phyloP scores from a whole-genome alignment of 805 yeast species.

The Saccharomycopsis capsularis region DNA sequence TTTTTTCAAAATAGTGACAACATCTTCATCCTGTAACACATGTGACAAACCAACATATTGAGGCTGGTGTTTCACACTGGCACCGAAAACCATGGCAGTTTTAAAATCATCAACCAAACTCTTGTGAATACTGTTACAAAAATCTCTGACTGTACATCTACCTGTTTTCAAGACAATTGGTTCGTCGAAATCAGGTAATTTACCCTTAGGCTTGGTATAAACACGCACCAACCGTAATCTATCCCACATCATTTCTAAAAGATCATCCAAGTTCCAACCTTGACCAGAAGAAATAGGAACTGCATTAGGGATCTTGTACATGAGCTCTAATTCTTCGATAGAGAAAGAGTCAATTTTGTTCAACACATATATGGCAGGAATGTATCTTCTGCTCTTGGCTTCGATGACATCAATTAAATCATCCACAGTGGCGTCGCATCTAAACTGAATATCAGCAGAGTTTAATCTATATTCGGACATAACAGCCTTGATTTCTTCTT shows the following conservation, averaged over 20 bases:
- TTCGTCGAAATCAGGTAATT: conserved; percentile 85
- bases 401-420: conserved; percentile 93
- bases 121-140: conserved; percentile 94
- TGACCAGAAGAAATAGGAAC: conserved; percentile 94
- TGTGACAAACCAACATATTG: conserved; percentile 90
- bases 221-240: conserved; percentile 86
- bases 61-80: conserved; percentile 95
- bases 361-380: conserved; percentile 90
- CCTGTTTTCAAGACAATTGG: conserved; percentile 88
- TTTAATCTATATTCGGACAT: conserved; percentile 92
- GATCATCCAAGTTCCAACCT: conserved; percentile 96
- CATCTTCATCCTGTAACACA: conserved; percentile 89
- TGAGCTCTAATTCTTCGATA: conserved; percentile 82
- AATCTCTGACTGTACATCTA: conserved; percentile 84
- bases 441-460: conserved; percentile 91
- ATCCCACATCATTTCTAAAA: conserved; percentile 94
- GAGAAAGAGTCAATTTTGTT: conserved; percentile 96
- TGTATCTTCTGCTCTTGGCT: conserved; percentile 82
- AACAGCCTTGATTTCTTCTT: conserved; percentile 92
- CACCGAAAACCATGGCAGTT: conserved; percentile 87
- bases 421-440: conserved; percentile 97
- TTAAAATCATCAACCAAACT: conserved; percentile 89
- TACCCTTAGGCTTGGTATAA: conserved; percentile 95
- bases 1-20: conserved; percentile 87
- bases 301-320: conserved; percentile 92